Base-by-base conservation (phyloP, 106 monocot genomes). In the Dactylorhiza incarnata region DNA sequence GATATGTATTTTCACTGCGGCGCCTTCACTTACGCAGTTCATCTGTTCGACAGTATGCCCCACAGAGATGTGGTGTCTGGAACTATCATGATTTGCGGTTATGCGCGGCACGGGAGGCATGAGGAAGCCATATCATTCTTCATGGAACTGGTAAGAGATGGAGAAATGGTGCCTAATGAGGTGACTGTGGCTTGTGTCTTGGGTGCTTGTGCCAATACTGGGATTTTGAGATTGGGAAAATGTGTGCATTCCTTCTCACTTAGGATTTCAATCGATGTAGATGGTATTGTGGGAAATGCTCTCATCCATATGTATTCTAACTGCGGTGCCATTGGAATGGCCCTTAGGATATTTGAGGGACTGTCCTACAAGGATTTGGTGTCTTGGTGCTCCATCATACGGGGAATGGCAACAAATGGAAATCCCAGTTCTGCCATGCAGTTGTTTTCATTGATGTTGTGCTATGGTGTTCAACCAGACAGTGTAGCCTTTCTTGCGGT, bases 231-330 rank as follows among this genome's bases (percentile, higher is more conserved):
- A 17, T 3, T 76, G 9, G 86, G 86, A 14, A 75, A 65, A 66
- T 73, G 48, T 45, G 48, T 89, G 66, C 86, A 92, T 55, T 76
- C 71, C 0, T 89, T 72, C 80, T n/a, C 77, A 10, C 12, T 71
- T 7, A 81, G 77, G 71, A 74, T 17, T 44, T 25, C 53, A 0
- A 22, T 74, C 48, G 80, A 49, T 1, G 74, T 72, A 12, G 81
- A 81, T 22, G 76, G 62, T 25, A 48, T 77, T 16, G 70, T 84
- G 0, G 85, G 83, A 11, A 89, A 83, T 49, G 81, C 89, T n/a
- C 62, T 89, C 54, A 74, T 92, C 6, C 76, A 84, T 10, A 75
- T 89, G 81, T 92, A 92, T 44, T 84, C 92, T 17, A 89, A 92
- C 79, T 89, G 92, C 49, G 92, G 92, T n/a, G 77, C 79, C 19